phyloP scores from a whole-genome alignment of 2,329 filamentous ascomycete genomes.

The Fusarium ambrosium region DNA sequence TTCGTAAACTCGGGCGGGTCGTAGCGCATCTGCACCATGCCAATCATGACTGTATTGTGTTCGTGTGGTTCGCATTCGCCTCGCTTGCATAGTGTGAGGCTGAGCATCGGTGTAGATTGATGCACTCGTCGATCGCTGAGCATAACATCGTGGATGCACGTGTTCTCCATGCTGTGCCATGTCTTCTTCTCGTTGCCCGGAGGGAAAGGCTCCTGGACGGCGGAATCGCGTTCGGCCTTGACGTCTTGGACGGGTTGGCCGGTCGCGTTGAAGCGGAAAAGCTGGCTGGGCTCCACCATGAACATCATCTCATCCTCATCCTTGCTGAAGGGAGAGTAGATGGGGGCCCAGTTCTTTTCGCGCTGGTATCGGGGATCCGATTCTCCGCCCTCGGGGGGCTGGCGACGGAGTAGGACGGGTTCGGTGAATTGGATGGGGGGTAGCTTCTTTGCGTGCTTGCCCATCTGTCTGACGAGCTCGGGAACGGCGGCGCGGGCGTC shows the following conservation, averaged over 20 bases:
- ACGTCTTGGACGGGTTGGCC: constrained; percentile 26
- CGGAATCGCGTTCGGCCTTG: constrained; percentile 30
- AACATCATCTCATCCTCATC: constrained; percentile 43
- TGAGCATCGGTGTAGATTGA: constrained; percentile 44
- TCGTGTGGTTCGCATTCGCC: constrained; percentile 31
- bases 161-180: constrained; percentile 35
- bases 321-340: constrained; percentile 31
- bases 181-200: constrained; percentile 31
- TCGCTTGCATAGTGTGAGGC: constrained; percentile 40
- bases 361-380: constrained; percentile 32
- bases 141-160: constrained; percentile 43
- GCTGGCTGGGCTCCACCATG: constrained; percentile 40
- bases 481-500: constrained; percentile 40
- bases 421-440: constrained; percentile 36
- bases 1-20: constrained; percentile 37
- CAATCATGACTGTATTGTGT: constrained; percentile 39
- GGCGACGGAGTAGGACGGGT: constrained; percentile 33
- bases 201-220: constrained; percentile 39
- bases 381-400: constrained; percentile 34
- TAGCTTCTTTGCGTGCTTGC: constrained; percentile 34
- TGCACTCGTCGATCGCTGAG: constrained; percentile 39
- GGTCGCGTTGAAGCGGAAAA: constrained; percentile 31
- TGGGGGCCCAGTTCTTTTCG: constrained; percentile 43
- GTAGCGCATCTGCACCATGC: constrained; percentile 44
- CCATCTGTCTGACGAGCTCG: constrained; percentile 32